Evolutionary conservation across 2,329 filamentous ascomycete species (phyloP), one percentile per base, ranked within the genome.

Genomic region (Sporothrix globosa): DNA sequence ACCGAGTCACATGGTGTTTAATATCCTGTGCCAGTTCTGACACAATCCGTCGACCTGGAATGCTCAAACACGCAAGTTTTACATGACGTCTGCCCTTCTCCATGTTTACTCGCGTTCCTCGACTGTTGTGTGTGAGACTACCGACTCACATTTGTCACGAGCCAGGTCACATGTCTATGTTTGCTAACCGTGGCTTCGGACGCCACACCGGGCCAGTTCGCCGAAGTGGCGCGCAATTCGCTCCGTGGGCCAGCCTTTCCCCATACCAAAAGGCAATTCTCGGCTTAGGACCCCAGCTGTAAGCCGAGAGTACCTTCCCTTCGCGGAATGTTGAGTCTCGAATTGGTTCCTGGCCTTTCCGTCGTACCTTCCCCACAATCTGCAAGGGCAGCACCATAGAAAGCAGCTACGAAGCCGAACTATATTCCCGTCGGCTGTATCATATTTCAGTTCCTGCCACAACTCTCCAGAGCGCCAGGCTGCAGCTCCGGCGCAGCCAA

Each of bases 281-380:
- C 66, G 66, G 66, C 66, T 68, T 68, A 68, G 24, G 48, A 52
- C 63, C 63, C 48, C 48, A 67, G 66, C 52, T 68, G 52, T 68
- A 68, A 68, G 52, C 66, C 52, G 52, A 68, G 65, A 68, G 65
- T 52, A 54, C 63, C 63, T 67, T 67, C 48, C 63, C 13, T 39
- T 41, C 30, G 24, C 63, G 48, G 63, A 48, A 48, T 30, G n/a
- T 21, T 52, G 48, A 52, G 27, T 66, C 63, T 30, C 41, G 63
- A 21, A 24, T 67, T 67, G 63, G 58, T 24, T 53, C 63, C 48
- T 52, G 63, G 24, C 63, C 44, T 50, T 34, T 65, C 44, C 27
- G 61, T 21, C 10, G 27, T 34, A 21, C 30, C 34, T 53, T 53
- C 48, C 63, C 63, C 48, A 67, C 63, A 67, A 53, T 24, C 46